Percentiles rank a stretch among this genome's conserved stretches.
Conservation (phyloP, 495 filamentous ascomycete species). For the Mytilinidion resinicola region DNA sequence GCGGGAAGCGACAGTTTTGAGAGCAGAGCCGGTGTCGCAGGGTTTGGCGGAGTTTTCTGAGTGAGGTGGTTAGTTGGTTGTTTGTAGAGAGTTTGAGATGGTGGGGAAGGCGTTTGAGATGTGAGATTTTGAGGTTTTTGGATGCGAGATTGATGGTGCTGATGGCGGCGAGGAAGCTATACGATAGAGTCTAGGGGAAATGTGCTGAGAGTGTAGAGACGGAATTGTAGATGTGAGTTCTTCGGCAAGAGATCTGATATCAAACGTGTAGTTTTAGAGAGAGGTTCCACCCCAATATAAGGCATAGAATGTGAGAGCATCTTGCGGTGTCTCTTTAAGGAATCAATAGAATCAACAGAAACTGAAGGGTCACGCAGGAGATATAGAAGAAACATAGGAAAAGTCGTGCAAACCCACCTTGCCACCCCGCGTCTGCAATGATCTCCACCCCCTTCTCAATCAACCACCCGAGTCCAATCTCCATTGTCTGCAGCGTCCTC, state of each 20-base stretch:
- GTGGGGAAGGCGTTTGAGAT: background rate
- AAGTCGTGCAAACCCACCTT: conserved; percentile 32
- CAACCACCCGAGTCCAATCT: conserved; percentile 45
- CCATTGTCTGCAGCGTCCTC: conserved; percentile 52
- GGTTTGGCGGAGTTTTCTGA: conserved; percentile 54
- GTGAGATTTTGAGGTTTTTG: background rate
- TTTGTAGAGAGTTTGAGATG: background rate
- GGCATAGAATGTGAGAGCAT: too few relatives aligned
- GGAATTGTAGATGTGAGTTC: too few relatives aligned
- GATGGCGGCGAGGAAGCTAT: too few relatives aligned
- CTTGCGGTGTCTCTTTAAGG: background rate
- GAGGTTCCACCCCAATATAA: too few relatives aligned
- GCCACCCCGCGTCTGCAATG: conserved; percentile 47
- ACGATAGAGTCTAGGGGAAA: too few relatives aligned
- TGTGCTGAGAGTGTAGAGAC: too few relatives aligned
- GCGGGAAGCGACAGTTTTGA: conserved; percentile 38
- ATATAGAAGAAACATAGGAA: too few relatives aligned
- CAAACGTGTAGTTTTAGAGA: too few relatives aligned
- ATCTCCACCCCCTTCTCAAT: conserved; percentile 48
- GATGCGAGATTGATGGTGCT: too few relatives aligned
- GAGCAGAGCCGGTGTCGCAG: conserved; percentile 50
- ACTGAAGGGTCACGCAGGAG: too few relatives aligned
- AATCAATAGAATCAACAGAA: background rate
- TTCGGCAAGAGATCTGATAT: too few relatives aligned
- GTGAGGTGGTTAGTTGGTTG: conserved; percentile 4